Base-by-base conservation (phyloP, 495 filamentous ascomycete genomes). In the Aspergillus baeticus region DNA sequence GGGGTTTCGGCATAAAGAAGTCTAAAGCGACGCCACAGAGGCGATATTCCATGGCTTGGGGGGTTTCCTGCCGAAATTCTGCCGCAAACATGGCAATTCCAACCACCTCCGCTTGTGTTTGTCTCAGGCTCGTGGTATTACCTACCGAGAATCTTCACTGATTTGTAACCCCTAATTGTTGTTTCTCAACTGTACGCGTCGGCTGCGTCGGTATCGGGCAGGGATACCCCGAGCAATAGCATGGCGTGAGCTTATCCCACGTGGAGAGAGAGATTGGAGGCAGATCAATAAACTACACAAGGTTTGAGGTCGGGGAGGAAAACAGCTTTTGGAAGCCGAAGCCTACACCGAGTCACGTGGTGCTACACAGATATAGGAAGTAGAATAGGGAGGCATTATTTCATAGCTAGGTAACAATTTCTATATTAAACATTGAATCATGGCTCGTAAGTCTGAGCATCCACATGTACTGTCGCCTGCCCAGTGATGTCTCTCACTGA, bases 401-500 rank as follows among this genome's bases (percentile, higher is more conserved):
- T 11, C 35, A 5, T 20, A 21, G 31, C 29, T 35, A 38, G 15
- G 15, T 14, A 14, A 5, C 36, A 14, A 38, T 36, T 31, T 33
- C 3, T 49, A 36, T 15, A 36, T 29, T 31, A 13, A 33, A 22
- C 14, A 35, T 29, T 29, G 3, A 29, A 29, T 51, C 48, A 51
- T 26, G 18, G 48, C 13, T 51, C n/a, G 17, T 39, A 51, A 29
- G 13, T 51, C 34, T 39, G 34, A 17, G 15, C 14, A 10, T 36
- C 48, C 2, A 51, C 13, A 13, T 13, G 11, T 3, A 51, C 20
- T 1, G 35, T 36, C 18, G 15, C 48, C 36, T 22, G 37, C 6
- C 48, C 48, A 38, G 48, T 39, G n/a, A 51, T 39, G 18, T 51
- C 48, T 17, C 48, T 51, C 10, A 51, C 36, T 15, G 48, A 51